These are phyloP conservation scores for Begonia masoniana DNA, from an alignment of 306 rosid species.

Conservation along the genomic window DNA sequence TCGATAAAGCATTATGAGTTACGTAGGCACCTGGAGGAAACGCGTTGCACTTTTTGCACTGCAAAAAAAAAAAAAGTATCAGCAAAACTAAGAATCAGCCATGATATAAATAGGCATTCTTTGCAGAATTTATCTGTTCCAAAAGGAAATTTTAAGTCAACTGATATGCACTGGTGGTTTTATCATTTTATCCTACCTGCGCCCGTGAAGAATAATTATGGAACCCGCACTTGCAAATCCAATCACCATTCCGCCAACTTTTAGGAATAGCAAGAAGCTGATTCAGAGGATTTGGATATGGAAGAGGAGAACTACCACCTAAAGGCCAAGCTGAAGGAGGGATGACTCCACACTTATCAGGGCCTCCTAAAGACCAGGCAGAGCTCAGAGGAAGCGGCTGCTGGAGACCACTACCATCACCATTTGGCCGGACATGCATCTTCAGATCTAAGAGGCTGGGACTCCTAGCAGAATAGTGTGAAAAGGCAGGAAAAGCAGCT, in stretches of 20 bases:
- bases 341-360: conserved; percentile 50
- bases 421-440: conserved; percentile 53
- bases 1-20: neutral
- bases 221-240: conserved; percentile 90
- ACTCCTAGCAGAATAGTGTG: conserved; percentile 54
- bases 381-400: conserved; percentile 39
- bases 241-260: conserved; percentile 92
- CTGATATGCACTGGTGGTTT: neutral
- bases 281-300: conserved; percentile 31
- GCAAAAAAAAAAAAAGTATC: conserved; percentile 24
- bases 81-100: conserved; percentile 2
- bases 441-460: conserved; percentile 57
- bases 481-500: conserved; percentile 61
- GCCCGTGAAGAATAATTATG: conserved; percentile 84
- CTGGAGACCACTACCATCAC: conserved; percentile 29
- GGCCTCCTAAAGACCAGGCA: conserved; percentile 48
- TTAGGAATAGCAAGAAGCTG: conserved; percentile 36
- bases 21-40: conserved; percentile 56
- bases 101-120: conserved; percentile 2
- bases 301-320: conserved; percentile 45
- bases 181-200: conserved; percentile 37
- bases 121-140: too few species aligned
- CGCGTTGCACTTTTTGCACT: conserved; percentile 95
- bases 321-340: conserved; percentile 43
- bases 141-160: conserved; percentile 3